Conservation (phyloP, 345 rosid species). For the Rhodamnia argentea region DNA sequence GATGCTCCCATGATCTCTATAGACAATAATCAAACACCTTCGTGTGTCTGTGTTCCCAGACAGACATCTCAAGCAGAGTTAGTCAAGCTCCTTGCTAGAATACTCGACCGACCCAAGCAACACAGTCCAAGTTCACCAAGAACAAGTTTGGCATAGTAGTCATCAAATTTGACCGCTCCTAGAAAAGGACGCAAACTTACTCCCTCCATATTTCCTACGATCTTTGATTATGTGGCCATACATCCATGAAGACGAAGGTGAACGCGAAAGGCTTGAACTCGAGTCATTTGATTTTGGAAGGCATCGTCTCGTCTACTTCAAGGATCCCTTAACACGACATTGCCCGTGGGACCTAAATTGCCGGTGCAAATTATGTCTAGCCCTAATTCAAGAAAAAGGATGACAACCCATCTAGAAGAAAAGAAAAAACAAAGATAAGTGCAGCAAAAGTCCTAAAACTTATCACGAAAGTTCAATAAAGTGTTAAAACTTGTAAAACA, state of each 20-base stretch:
- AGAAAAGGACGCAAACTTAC: background rate
- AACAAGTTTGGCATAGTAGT: background rate
- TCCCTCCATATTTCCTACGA: background rate
- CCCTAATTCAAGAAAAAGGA: background rate
- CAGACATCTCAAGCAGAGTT: background rate
- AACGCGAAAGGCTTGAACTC: background rate
- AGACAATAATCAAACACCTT: background rate
- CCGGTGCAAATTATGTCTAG: background rate
- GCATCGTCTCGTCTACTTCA: background rate
- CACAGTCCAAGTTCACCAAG: background rate
- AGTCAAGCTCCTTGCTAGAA: background rate
- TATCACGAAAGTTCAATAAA: no score
- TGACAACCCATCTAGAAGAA: background rate
- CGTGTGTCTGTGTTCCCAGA: background rate
- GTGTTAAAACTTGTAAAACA: no score
- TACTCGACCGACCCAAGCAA: background rate
- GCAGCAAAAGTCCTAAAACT: no score
- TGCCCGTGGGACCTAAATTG: background rate
- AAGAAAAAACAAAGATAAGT: background rate
- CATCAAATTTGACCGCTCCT: background rate
- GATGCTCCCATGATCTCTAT: background rate
- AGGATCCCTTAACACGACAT: background rate
- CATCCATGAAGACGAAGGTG: background rate
- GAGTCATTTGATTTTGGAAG: background rate
- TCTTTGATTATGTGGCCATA: background rate